Base-by-base conservation (phyloP, 306 rosid genomes). In the Sphenostylis stenocarpa region DNA sequence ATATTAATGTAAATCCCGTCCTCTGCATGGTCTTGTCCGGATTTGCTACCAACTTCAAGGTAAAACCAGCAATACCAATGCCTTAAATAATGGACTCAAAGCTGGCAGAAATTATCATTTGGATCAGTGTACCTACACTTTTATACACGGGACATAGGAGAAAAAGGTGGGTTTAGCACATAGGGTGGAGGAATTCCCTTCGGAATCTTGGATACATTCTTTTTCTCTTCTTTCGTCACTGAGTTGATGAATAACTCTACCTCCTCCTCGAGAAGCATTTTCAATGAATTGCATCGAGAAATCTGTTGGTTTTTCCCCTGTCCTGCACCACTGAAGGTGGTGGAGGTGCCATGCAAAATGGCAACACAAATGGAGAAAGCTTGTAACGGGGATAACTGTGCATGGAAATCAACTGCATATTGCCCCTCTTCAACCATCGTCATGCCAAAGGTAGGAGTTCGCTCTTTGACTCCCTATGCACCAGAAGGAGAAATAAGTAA, bases 361-460 rank as follows among this genome's bases (percentile, higher is more conserved):
- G 99, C 89, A 75, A 96, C 88, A 78, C 98, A 88, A 33, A 90
- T 86, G 68, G 98, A 91, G 90, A 92, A 96, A 62, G 98, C 97
- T 85, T 92, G 99, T 31, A 96, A 73, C 7, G 97, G 82, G 21
- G 96, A 92, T 77, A 96, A 80, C 29, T 83, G 87, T 13, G 98
- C 99, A 70, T 92, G 99, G 82, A 96, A 96, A 89, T 91, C 93
- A 58, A 96, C 96, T 9, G 90, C 72, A 84, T 89, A 96, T 16
- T 84, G 87, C 49, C 99, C 98, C 61, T 87, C 98, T 84, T 92
- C 88, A 12, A 90, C 80, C 65, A 76, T 31, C n/a, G 64, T 83
- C 97, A 96, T 85, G 81, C 91, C 78, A 75, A 96, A 84, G 31
- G 94, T 87, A 0, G 94, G 97, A 70, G 79, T 70, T 6, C 74